These are phyloP conservation scores for Pseudocercospora musae DNA, from an alignment of 2,329 filamentous ascomycete species.

Conservation along the genomic window DNA sequence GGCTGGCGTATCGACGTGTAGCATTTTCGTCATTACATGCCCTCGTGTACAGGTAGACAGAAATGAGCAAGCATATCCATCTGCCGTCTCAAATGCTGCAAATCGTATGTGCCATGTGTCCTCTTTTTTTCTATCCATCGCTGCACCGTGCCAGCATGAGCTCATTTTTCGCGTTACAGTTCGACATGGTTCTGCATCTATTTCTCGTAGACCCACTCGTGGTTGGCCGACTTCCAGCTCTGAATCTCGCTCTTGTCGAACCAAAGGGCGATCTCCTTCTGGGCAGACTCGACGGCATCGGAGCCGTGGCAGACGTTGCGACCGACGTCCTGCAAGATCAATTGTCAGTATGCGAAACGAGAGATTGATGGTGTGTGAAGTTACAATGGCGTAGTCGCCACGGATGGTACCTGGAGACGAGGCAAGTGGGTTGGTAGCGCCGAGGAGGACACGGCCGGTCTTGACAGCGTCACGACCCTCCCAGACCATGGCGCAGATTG, in stretches of 20 bases:
- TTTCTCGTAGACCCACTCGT: constrained; percentile 98
- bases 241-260: constrained; percentile 86
- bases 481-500: constrained; percentile 99
- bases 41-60: neutral
- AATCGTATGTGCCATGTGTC: neutral
- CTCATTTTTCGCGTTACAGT: neutral
- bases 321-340: constrained; percentile 63
- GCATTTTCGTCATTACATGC: neutral
- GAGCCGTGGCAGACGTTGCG: constrained; percentile 99
- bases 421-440: constrained; percentile 96
- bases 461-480: constrained; percentile 98
- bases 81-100: neutral
- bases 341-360: constrained; percentile 6
- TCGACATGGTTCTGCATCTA: constrained; percentile 23
- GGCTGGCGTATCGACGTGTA: neutral
- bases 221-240: constrained; percentile 77
- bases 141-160: neutral
- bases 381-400: constrained; percentile 78
- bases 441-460: constrained; percentile 93
- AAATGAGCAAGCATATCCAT: neutral
- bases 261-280: constrained; percentile 99
- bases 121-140: constrained; percentile 1
- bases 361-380: constrained; percentile 4
- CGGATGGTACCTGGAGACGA: constrained; percentile 97
- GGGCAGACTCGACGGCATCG: constrained; percentile 95